phyloP scores from a whole-genome alignment of 2,329 filamentous ascomycete species.

The Penicillium corylophilum region DNA sequence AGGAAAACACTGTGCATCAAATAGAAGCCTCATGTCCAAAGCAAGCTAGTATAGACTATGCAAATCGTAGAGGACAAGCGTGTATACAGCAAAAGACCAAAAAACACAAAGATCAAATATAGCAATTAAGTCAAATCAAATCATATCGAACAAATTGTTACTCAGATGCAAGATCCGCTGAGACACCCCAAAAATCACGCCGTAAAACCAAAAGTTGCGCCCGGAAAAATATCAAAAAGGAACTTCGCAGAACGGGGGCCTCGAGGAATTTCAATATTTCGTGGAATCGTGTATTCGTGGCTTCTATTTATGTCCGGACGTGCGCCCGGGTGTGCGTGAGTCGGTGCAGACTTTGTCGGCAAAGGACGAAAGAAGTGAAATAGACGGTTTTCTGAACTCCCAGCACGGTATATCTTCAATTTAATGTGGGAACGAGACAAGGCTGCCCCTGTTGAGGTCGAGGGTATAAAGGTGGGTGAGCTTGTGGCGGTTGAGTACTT shows the following conservation, averaged over 20 bases:
- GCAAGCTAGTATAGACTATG: background rate
- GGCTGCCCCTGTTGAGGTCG: background rate
- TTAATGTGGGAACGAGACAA: background rate
- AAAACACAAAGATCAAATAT: background rate
- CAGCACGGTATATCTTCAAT: background rate
- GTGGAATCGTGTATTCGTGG: conserved; percentile 25
- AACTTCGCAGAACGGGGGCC: conserved; percentile 5
- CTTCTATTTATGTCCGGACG: conserved; percentile 22
- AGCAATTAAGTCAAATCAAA: background rate
- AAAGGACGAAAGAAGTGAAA: conserved; percentile 5
- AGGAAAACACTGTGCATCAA: background rate
- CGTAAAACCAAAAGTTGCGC: background rate
- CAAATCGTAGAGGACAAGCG: background rate
- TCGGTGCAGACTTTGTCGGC: conserved; percentile 17
- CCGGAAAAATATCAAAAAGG: background rate
- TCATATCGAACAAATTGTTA: background rate
- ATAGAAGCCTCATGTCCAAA: background rate
- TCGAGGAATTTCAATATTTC: conserved; percentile 18
- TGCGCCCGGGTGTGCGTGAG: conserved; percentile 4
- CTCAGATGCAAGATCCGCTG: background rate
- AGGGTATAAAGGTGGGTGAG: background rate
- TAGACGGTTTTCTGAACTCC: background rate
- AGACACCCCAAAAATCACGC: background rate
- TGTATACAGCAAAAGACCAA: background rate
- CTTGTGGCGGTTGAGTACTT: background rate